Base-by-base conservation (phyloP, 1,284 basidiomycete species). In the Leccinum subrobustum region DNA sequence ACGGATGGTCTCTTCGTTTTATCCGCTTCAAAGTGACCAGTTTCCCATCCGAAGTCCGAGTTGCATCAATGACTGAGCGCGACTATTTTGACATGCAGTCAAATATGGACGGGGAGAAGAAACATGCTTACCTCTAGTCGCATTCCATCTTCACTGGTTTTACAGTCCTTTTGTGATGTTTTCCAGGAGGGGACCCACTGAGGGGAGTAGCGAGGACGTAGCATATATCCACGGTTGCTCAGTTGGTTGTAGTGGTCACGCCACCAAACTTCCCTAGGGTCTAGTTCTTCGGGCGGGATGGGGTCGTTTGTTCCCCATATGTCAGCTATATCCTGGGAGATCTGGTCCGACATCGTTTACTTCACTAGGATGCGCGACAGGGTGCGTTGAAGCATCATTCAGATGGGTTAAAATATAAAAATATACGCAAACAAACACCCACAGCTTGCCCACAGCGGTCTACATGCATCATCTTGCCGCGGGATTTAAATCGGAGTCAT, bases 111-210 rank as follows among this genome's bases (percentile, higher is more conserved):
- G 6, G 1, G 3, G n/a, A 14, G 27, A 1, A 57, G 52, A 39
- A 18, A 53, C 35, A 11, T 14, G 9, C 44, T 0, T n/a, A 61
- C 60, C 27, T 3, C 27, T 29, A 29, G 27, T 29, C 27, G 27
- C 8, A 29, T 64, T 0, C 56, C 27, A 2, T 64, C 63, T 56
- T 64, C 63, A 11, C 54, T 27, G 27, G 27, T 27, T 27, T 27
- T 27, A 29, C 56, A 57, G 3, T 18, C 12, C 9, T 48, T 67
- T 0, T 65, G 59, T 0, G 65, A 63, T n/a, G 54, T 58, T 51
- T 57, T 57, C 76, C 76, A 79, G 2, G 78, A 77, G 42, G 0
- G 72, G 1, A 67, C 47, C 76, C 77, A 79, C 6, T 69, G 67
- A 1, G 77, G 74, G 4, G 70, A 64, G 56, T 75, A 78, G 1